Percentiles rank a stretch among this genome's conserved stretches.
Evolutionary conservation across 2,329 filamentous ascomycete species (phyloP).

Genomic region (Phyllosticta citrichinensis): DNA sequence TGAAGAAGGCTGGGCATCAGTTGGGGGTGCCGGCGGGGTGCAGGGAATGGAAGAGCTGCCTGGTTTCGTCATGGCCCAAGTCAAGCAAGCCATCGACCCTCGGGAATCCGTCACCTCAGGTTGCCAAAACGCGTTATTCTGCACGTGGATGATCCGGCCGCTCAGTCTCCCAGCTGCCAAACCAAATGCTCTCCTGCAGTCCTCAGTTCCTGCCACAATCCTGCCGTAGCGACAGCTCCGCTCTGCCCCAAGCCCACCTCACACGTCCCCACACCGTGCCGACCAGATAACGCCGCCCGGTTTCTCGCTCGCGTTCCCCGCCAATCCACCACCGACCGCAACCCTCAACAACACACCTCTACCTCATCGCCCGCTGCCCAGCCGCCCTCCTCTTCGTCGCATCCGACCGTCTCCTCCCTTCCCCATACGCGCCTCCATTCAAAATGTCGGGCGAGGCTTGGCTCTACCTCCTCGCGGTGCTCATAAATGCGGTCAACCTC

Average conservation of each 20-base stretch:
- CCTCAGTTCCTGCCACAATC: not conserved
- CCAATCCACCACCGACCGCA: conserved; percentile 9
- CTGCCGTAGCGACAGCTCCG: not conserved
- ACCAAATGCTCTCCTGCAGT: too few relatives aligned
- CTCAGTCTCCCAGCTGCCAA: not conserved
- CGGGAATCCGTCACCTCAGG: not conserved
- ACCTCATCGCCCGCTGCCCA: not conserved
- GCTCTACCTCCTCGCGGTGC: conserved; percentile 93
- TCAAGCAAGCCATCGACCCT: not conserved
- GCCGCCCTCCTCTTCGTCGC: not conserved
- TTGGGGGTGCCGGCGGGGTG: not conserved
- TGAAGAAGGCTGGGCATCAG: too few relatives aligned
- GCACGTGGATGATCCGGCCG: not conserved
- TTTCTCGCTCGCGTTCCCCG: conserved; percentile 7
- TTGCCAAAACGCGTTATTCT: not conserved
- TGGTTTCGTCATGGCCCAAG: not conserved
- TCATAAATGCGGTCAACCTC: conserved; percentile 99
- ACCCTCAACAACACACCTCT: conserved; percentile 6
- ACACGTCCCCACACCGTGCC: not conserved
- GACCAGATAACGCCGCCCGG: conserved; percentile 6
- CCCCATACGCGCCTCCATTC: conserved; percentile 13
- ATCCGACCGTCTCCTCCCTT: not conserved
- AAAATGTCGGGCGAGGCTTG: conserved; percentile 96
- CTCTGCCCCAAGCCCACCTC: not conserved
- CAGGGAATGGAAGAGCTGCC: not conserved